These are phyloP conservation scores for Aspergillus olivimuriae DNA, from an alignment of 495 filamentous ascomycete genomes.

Conservation along the genomic window DNA sequence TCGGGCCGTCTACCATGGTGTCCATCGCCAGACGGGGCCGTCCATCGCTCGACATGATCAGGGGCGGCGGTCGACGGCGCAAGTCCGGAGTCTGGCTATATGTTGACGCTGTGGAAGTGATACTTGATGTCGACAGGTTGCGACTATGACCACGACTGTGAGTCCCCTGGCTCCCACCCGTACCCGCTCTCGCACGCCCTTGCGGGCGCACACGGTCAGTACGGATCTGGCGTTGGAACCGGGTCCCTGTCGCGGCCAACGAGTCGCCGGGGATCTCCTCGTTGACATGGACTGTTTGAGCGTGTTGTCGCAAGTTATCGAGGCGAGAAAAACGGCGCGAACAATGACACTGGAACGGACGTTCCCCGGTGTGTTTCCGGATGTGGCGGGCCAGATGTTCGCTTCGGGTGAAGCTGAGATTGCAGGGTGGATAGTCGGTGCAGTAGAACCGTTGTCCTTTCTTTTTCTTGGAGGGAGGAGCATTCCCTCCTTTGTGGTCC, in stretches of 20 bases:
- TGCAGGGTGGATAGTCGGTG: conserved; percentile 94
- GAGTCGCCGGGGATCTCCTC: conserved; percentile 94
- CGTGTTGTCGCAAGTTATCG: conserved; percentile 94
- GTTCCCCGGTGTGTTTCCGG: conserved; percentile 95
- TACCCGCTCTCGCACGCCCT: conserved; percentile 67
- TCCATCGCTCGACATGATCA: conserved; percentile 75
- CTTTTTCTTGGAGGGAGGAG: conserved; percentile 77
- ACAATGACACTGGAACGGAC: conserved; percentile 96
- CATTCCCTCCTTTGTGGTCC: conserved; percentile 40
- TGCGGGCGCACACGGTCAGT: conserved; percentile 74
- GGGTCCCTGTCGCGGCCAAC: conserved; percentile 84
- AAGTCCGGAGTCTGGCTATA: conserved; percentile 55
- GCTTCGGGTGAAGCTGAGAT: conserved; percentile 90
- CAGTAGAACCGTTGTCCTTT: conserved; percentile 96
- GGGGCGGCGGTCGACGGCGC: conserved; percentile 68
- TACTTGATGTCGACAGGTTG: conserved; percentile 81
- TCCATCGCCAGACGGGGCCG: conserved; percentile 59
- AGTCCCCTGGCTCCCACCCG: conserved; percentile 58
- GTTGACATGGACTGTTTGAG: conserved; percentile 95
- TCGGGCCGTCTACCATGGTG: conserved; percentile 41
- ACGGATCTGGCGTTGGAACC: conserved; percentile 90
- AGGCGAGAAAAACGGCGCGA: conserved; percentile 91
- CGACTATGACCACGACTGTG: conserved; percentile 70
- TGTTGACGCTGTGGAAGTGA: conserved; percentile 67
- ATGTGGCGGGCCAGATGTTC: conserved; percentile 96